These are phyloP conservation scores for Pythium insidiosum DNA, from an alignment of 352 stramenopile species.

Conservation along the genomic window DNA sequence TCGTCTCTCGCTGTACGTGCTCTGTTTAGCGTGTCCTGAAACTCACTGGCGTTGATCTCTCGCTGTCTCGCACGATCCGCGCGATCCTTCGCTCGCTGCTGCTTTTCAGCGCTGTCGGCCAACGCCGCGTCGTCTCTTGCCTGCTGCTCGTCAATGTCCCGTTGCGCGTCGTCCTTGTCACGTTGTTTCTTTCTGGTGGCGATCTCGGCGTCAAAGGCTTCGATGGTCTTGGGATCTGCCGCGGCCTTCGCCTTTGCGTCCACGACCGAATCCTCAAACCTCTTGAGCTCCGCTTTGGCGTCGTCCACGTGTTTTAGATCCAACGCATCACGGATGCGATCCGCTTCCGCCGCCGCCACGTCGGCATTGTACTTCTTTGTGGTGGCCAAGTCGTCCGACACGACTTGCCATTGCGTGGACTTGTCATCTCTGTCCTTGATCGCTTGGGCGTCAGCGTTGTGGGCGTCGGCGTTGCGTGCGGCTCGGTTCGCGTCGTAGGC, in stretches of 20 bases:
- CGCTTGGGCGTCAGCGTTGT: neutral
- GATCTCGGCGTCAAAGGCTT: neutral
- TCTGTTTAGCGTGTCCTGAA: neutral
- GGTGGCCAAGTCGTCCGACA: neutral
- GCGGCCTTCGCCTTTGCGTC: slow-evolving; percentile 2
- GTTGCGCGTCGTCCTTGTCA: neutral
- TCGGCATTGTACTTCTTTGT: neutral
- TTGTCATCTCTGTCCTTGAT: neutral
- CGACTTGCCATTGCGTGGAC: neutral
- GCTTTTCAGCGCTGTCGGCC: neutral
- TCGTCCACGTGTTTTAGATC: neutral
- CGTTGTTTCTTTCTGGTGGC: neutral
- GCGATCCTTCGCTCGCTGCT: neutral
- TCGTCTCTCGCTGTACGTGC: neutral
- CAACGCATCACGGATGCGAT: neutral
- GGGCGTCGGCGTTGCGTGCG: neutral
- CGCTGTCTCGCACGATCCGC: neutral
- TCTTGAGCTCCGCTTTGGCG: neutral
- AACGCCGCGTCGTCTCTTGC: neutral
- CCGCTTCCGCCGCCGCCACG: neutral
- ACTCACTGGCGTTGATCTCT: neutral
- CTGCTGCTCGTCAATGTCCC: neutral
- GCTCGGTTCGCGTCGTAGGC: neutral
- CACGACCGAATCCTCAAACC: too few relatives aligned
- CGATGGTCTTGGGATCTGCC: neutral